Evolutionary conservation across 2,329 filamentous ascomycete species (phyloP).

Genomic region (Aspergillus intermedius): DNA sequence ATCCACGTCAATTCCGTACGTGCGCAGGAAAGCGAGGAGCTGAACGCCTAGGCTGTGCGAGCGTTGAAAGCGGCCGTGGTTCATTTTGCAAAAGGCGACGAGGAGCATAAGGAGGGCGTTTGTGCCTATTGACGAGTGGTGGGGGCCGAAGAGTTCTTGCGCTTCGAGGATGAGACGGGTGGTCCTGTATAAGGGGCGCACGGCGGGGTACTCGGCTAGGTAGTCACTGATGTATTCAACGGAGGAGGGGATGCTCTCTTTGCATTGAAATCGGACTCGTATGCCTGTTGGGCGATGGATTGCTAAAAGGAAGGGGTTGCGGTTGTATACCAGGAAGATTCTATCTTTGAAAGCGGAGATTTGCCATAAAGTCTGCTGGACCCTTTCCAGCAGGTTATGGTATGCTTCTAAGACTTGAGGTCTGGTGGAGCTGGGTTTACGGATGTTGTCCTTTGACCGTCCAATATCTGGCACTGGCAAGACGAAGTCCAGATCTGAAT

Average conservation of each 20-base stretch:
- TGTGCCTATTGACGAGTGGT: conserved; percentile 45
- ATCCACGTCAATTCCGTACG: conserved; percentile 44
- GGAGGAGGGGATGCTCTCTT: conserved; percentile 33
- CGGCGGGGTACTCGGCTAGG: conserved; percentile 43
- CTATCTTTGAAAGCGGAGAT: conserved; percentile 13
- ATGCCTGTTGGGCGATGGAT: conserved; percentile 45
- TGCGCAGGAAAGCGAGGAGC: conserved; percentile 45
- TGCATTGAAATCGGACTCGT: conserved; percentile 47
- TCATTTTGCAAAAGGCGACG: conserved; percentile 47
- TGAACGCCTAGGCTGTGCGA: conserved; percentile 33
- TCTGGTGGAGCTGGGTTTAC: conserved; percentile 28
- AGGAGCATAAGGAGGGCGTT: conserved; percentile 54
- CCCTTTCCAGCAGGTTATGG: conserved; percentile 15
- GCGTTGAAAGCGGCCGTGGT: conserved; percentile 25
- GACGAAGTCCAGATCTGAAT: conserved; percentile 51
- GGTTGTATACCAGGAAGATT: conserved; percentile 17
- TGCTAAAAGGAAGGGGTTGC: conserved; percentile 26
- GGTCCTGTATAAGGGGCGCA: conserved; percentile 45
- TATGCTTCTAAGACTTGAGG: conserved; percentile 24
- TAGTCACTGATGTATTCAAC: conserved; percentile 42
- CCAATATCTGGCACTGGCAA: conserved; percentile 24
- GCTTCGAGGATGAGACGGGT: conserved; percentile 47
- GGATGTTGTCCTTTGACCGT: conserved; percentile 14
- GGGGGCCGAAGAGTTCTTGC: conserved; percentile 44
- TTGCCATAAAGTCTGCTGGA: conserved; percentile 16